Evolutionary conservation across 2,329 filamentous ascomycete species (phyloP), one percentile per base, ranked within the genome.

Genomic region (Neurospora sp.): DNA sequence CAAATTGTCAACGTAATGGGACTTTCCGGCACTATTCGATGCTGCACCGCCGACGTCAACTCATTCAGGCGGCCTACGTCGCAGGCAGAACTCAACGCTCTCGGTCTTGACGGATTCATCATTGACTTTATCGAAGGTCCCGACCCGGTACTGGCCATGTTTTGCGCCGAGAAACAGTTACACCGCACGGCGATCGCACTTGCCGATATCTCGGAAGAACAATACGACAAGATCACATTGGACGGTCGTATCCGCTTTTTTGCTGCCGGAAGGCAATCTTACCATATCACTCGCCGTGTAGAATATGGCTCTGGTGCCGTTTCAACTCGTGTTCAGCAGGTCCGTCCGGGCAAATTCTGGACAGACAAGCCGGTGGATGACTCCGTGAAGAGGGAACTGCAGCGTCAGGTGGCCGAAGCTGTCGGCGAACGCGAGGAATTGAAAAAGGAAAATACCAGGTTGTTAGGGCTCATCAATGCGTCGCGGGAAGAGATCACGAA

Each of bases 101-200:
- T 88, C 79, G 93, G 93, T 0, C 87, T 99, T 67, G 91, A 96
- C 73, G 89, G 90, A 1, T 97, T 91, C 81, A 89, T 93, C 0
- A 84, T 92, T 36, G 91, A 98, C 76, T 92, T 87, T 70, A 77
- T 99, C 6, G 85, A 89, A 40, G 96, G 95, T 0, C 96, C 96
- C 0, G 88, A 90, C 1, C 86, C 92, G 1, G 92, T 99, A 1
- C 82, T 98, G 40, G 91, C 92, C 6, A 96, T 97, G 91, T 86
- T 99, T 28, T 97, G 93, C 79, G 86, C 88, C 12, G 90, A 92
- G 74, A 87, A 86, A 70, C 85, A 82, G 68, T 79, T 97, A 6
- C 88, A 97, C 75, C 82, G 83, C 36, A 89, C 90, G 6, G 92
- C 88, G 0, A 85, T 95, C 65, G 83, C 87, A 17, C 81, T 89